These are phyloP conservation scores for Apiotrichum mycotoxinovorans DNA, from an alignment of 1,284 basidiomycete genomes.

Conservation along the genomic window DNA sequence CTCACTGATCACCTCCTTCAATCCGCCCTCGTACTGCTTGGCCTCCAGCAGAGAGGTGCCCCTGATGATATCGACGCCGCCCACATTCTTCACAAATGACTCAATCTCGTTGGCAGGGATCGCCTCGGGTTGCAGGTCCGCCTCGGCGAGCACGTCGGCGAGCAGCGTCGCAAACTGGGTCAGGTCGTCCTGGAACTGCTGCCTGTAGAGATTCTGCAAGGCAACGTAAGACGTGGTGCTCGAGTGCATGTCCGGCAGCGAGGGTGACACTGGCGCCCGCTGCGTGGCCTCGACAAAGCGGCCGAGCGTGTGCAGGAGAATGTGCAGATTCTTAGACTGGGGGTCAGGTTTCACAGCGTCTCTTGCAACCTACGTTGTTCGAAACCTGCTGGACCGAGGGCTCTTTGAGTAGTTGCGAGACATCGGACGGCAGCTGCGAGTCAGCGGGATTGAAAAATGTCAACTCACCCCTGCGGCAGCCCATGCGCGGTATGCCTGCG, in stretches of 20 bases:
- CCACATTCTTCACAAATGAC: slow-evolving; percentile 85
- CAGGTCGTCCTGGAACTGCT: slow-evolving; percentile 41
- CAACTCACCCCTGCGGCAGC: slow-evolving; percentile 58
- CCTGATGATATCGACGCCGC: slow-evolving; percentile 70
- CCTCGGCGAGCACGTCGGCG: slow-evolving; percentile 28
- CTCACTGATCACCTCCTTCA: slow-evolving; percentile 59
- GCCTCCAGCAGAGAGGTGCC: slow-evolving; percentile 65
- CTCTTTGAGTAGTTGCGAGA: slow-evolving; percentile 64
- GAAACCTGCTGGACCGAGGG: slow-evolving; percentile 53
- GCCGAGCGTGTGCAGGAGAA: slow-evolving; percentile 75
- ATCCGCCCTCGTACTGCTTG: slow-evolving; percentile 52
- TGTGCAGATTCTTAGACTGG: slow-evolving; percentile 69
- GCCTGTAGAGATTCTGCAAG: slow-evolving; percentile 48
- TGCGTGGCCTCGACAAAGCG: slow-evolving; percentile 53
- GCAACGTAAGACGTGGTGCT: slow-evolving; percentile 69
- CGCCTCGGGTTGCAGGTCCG: slow-evolving; percentile 47
- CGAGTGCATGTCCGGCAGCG: slow-evolving; percentile 95
- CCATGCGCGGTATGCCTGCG: slow-evolving; percentile 73
- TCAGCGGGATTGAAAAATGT: background rate
- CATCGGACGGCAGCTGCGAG: slow-evolving; percentile 62
- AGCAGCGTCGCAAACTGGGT: slow-evolving; percentile 42
- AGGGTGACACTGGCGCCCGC: slow-evolving; percentile 60
- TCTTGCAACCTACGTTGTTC: slow-evolving; percentile 34
- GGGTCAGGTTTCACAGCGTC: background rate
- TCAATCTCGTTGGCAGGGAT: slow-evolving; percentile 60